phyloP scores from a whole-genome alignment of 2,329 filamentous ascomycete species.

The Aquanectria penicillioides region DNA sequence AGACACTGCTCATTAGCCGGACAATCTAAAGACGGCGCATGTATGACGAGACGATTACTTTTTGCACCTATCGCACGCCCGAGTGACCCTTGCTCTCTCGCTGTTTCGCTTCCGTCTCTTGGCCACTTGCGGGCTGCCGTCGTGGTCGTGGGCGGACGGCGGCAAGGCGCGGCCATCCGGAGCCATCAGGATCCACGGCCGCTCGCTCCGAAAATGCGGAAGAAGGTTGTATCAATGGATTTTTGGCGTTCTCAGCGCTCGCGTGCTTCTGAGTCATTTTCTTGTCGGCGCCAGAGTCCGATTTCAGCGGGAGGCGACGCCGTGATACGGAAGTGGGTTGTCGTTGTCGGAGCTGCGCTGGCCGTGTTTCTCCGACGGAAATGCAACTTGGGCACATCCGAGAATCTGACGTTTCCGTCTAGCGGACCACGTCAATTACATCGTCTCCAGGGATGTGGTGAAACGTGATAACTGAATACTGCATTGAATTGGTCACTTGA shows the following conservation, averaged over 20 bases:
- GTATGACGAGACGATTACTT: conserved; percentile 25
- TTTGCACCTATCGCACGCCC: conserved; percentile 42
- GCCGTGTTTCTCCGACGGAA: background rate
- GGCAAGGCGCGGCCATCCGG: background rate
- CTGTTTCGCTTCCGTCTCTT: conserved; percentile 39
- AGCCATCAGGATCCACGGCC: conserved; percentile 18
- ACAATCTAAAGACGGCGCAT: background rate
- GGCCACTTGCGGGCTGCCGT: background rate
- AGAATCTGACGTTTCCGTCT: background rate
- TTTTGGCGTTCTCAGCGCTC: too few species aligned
- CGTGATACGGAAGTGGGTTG: too few species aligned
- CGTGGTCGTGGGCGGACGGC: conserved; percentile 5
- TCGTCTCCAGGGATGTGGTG: too few species aligned
- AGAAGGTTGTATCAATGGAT: conserved; percentile 2
- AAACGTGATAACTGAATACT: too few species aligned
- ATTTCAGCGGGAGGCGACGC: too few species aligned
- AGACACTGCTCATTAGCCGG: conserved; percentile 19
- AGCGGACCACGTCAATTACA: too few species aligned
- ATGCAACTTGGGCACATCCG: background rate
- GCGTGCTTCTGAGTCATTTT: too few species aligned
- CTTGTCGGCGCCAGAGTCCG: too few species aligned
- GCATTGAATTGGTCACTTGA: too few species aligned
- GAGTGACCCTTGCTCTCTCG: conserved; percentile 38
- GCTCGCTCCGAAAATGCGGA: background rate
- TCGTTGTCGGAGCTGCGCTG: too few species aligned